These are phyloP conservation scores for Suhomyces kunorum DNA, from an alignment of 1,139 yeast genomes.

Conservation along the genomic window DNA sequence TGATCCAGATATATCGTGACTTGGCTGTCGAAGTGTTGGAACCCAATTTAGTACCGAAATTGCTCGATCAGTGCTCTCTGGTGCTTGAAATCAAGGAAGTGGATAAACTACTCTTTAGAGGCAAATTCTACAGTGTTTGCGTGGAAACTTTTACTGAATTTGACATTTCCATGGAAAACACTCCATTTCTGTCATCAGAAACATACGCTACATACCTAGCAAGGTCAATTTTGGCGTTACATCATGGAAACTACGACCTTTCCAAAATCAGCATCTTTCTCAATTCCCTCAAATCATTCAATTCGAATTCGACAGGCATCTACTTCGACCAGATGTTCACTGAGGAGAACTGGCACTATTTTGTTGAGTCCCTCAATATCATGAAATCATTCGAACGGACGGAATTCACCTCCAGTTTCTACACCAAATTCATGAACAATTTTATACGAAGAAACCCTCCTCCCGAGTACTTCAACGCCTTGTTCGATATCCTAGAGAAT, in stretches of 20 bases:
- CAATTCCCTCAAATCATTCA: slow-evolving; percentile 28
- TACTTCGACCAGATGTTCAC: slow-evolving; percentile 30
- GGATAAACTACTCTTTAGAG: slow-evolving; percentile 41
- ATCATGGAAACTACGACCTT: slow-evolving; percentile 10
- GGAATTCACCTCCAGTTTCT: slow-evolving; percentile 19
- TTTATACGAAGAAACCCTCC: background rate
- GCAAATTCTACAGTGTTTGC: slow-evolving; percentile 28
- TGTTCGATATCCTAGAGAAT: slow-evolving; percentile 5
- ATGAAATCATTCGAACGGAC: slow-evolving; percentile 34
- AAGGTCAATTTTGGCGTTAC: slow-evolving; percentile 19
- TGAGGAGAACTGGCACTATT: slow-evolving; percentile 22
- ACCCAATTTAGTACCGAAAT: slow-evolving; percentile 16
- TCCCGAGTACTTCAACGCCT: background rate
- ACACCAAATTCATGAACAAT: slow-evolving; percentile 9
- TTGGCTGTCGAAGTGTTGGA: slow-evolving; percentile 20
- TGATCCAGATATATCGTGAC: background rate
- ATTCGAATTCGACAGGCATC: slow-evolving; percentile 18
- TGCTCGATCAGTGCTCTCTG: slow-evolving; percentile 13
- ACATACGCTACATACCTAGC: slow-evolving; percentile 27
- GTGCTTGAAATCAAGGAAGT: slow-evolving; percentile 31
- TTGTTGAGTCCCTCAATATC: slow-evolving; percentile 18
- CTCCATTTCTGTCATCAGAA: slow-evolving; percentile 22
- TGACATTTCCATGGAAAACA: slow-evolving; percentile 12
- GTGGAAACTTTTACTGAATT: slow-evolving; percentile 24
- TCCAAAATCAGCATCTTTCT: slow-evolving; percentile 24